Conservation (phyloP, 2,329 filamentous ascomycete species). For the Rutstroemia sp. region DNA sequence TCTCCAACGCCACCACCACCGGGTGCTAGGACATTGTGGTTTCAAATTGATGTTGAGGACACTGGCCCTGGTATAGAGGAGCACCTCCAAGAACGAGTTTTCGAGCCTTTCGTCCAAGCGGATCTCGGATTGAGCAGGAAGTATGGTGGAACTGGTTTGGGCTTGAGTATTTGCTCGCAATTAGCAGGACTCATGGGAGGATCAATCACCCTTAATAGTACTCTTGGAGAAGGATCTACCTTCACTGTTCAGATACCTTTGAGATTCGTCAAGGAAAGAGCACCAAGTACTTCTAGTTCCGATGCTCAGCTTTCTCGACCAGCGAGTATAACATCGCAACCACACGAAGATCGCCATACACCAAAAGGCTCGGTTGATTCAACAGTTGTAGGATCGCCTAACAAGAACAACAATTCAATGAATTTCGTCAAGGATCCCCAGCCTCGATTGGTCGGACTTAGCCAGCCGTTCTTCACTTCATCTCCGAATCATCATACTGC, state of each 20-base stretch:
- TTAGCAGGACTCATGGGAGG: constrained; percentile 79
- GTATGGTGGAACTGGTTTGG: constrained; percentile 81
- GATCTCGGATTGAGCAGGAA: constrained; percentile 84
- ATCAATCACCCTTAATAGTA: constrained; percentile 62
- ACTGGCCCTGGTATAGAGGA: constrained; percentile 80
- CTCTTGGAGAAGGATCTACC: constrained; percentile 65
- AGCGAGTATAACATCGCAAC: constrained; percentile 4
- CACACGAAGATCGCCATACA: constrained; percentile 3
- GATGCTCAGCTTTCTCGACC: constrained; percentile 27
- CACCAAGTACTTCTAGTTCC: constrained; percentile 20
- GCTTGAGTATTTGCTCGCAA: constrained; percentile 84
- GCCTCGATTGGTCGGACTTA: constrained; percentile 74
- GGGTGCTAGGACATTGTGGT: constrained; percentile 59
- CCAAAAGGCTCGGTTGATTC: constrained; percentile 2
- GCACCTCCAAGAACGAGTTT: constrained; percentile 72
- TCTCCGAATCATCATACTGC: constrained; percentile 11
- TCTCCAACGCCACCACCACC: constrained; percentile 53
- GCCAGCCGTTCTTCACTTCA: constrained; percentile 67
- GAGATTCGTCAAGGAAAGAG: constrained; percentile 31
- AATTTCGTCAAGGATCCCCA: constrained; percentile 54
- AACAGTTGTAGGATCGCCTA: background rate
- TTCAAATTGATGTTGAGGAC: constrained; percentile 85
- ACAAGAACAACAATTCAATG: constrained; percentile 16
- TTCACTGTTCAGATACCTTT: constrained; percentile 81
- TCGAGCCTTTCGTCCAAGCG: constrained; percentile 93